Evolutionary conservation across 371 early-diverging fungal species (phyloP), one percentile per base, ranked within the genome.

Genomic region (Mucor circinelloides): DNA sequence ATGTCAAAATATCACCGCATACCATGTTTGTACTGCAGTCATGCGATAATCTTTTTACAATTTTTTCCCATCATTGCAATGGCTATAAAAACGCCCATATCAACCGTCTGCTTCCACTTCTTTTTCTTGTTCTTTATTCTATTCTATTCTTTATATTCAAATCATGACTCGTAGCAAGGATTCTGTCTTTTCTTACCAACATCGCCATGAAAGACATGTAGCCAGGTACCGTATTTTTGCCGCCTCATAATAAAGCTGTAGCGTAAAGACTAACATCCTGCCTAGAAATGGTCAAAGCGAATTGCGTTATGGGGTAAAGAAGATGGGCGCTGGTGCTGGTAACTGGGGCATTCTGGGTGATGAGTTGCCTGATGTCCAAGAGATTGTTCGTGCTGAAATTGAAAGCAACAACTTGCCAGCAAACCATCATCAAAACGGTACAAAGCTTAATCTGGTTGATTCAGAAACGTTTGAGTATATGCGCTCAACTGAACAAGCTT

Each of bases 301-400:
- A 67, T 25, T 50, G 12, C 74, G 74, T 58, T 67, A 67, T 36
- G 66, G 70, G 4, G 32, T 74, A 6, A 74, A 74, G 54, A 74
- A 74, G 28, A 54, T 67, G 59, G 74, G 74, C 15, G 74, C 70
- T 44, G 74, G 74, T 23, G 38, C 58, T 46, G 74, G 62, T 13
- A 74, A 74, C 25, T 74, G 74, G 74, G 74, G 74, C 6, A 62
- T 74, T 6, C 58, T 74, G 31, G 74, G 74, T 15, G 74, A 74
- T 19, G 74, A 74, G 48, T 28, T 74, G 10, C 58, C 61, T 34
- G 66, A 74, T 57, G 68, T 68, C 10, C 66, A 72, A 66, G 73
- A 58, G 17, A 57, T 72, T 46, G 73, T 63, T 55, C 69, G 65
- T 25, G 54, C 63, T 52, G 63, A 69, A 55, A 21, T 63, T 19